Evolutionary conservation across 345 rosid genomes (phyloP).

Genomic region (Anacardium occidentale): DNA sequence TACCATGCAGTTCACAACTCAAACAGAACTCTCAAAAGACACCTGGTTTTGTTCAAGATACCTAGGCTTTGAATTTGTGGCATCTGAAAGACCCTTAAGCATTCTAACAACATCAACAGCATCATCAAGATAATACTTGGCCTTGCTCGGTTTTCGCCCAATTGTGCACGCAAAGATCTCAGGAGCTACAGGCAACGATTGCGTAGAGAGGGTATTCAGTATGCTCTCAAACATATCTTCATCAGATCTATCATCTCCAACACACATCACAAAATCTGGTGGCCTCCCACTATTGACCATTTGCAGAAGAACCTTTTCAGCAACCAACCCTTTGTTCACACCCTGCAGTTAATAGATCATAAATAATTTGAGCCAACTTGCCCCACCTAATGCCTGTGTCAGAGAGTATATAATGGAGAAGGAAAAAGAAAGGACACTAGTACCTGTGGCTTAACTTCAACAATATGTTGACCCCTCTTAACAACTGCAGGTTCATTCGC

Average conservation of each 20-base stretch:
- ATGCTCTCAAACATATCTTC: constrained; percentile 93
- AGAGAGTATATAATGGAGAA: not conserved
- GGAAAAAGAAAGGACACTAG: not conserved
- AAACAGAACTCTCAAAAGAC: constrained; percentile 61
- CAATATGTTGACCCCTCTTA: constrained; percentile 82
- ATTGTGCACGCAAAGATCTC: constrained; percentile 88
- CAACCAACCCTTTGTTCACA: constrained; percentile 76
- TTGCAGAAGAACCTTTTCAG: constrained; percentile 55
- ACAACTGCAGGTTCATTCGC: constrained; percentile 84
- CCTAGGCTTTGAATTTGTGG: constrained; percentile 53
- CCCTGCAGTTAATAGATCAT: constrained; percentile 46
- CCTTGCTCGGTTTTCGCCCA: constrained; percentile 88
- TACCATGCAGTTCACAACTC: constrained; percentile 19
- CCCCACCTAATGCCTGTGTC: not conserved
- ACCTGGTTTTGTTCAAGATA: constrained; percentile 28
- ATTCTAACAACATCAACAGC: constrained; percentile 58
- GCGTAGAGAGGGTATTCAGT: constrained; percentile 43
- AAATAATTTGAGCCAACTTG: not conserved
- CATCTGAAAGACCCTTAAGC: constrained; percentile 63
- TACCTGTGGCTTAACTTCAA: constrained; percentile 95
- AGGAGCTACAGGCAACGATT: constrained; percentile 51
- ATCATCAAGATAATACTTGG: constrained; percentile 77
- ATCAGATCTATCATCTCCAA: constrained; percentile 90
- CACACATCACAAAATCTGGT: constrained; percentile 83
- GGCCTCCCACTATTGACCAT: constrained; percentile 52